Evolutionary conservation across 176 grass and related monocot genomes (phyloP).

Genomic region (Triticum dicoccoides): DNA sequence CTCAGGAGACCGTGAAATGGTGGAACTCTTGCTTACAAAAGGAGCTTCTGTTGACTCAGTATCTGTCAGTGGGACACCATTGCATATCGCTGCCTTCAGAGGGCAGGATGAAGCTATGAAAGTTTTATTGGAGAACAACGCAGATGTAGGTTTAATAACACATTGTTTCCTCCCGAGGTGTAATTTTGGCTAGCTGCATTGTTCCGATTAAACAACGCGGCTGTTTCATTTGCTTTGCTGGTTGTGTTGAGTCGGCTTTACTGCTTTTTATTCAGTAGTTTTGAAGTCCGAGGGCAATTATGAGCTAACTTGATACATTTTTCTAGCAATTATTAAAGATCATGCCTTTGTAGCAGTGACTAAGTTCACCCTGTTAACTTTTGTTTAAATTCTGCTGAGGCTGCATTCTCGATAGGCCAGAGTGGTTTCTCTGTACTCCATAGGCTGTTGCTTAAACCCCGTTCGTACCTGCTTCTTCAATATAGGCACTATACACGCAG

Average conservation of each 20-base stretch:
- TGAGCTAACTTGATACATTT: not conserved
- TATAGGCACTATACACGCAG: not conserved
- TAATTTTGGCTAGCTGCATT: not conserved
- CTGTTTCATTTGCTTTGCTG: not conserved
- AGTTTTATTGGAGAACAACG: not conserved
- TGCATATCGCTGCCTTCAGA: not conserved
- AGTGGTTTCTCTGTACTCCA: not conserved
- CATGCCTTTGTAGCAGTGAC: not conserved
- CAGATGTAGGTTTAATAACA: slow-evolving; percentile 6
- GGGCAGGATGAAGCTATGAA: not conserved
- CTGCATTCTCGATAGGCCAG: not conserved
- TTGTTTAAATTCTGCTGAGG: not conserved
- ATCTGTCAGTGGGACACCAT: slow-evolving; percentile 8
- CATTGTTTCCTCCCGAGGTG: not conserved
- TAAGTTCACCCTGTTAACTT: not conserved
- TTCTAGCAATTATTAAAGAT: not conserved
- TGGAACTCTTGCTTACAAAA: slow-evolving; percentile 3
- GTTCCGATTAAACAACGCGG: not conserved
- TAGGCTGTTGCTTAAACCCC: not conserved
- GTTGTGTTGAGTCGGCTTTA: not conserved
- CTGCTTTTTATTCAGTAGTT: not conserved
- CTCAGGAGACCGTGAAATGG: slow-evolving; percentile 9
- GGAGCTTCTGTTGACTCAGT: slow-evolving; percentile 10
- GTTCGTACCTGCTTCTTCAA: not conserved
- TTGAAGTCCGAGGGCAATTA: not conserved